Percentiles rank a stretch among this genome's conserved stretches.
Conservation (phyloP, 164 flowering plant genomes). For the Vitis labrusca region DNA sequence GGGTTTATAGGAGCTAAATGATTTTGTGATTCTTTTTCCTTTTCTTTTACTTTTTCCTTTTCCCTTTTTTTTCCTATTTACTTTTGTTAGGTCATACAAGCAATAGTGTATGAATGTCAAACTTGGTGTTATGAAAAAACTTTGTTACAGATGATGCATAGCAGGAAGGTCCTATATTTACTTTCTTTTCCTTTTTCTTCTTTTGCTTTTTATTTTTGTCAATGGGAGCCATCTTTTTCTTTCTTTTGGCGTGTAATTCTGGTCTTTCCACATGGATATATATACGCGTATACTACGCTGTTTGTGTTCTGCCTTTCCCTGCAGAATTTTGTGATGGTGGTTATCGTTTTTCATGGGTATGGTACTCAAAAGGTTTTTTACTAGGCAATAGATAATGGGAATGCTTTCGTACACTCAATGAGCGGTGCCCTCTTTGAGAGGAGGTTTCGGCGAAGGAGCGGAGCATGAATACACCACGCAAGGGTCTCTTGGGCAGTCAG, state of each 20-base stretch:
- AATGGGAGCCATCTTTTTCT: constrained; percentile 11
- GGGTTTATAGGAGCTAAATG: constrained; percentile 31
- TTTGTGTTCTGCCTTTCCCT: neutral
- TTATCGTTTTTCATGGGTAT: too few relatives aligned
- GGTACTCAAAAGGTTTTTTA: too few relatives aligned
- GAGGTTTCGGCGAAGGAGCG: too few relatives aligned
- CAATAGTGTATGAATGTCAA: constrained; percentile 30
- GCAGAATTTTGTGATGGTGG: too few relatives aligned
- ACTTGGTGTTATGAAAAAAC: constrained; percentile 11
- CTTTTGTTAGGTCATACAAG: constrained; percentile 24
- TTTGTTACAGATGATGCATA: constrained; percentile 24
- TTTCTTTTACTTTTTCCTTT: neutral
- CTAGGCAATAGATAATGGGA: too few relatives aligned
- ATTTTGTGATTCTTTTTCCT: constrained; percentile 20
- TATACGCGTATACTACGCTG: neutral
- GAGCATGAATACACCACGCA: too few relatives aligned
- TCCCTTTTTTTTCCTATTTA: neutral
- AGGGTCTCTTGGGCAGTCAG: too few relatives aligned
- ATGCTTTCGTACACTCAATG: too few relatives aligned
- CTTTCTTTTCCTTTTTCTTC: constrained; percentile 3
- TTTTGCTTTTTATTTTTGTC: constrained; percentile 6
- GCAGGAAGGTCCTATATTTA: constrained; percentile 9
- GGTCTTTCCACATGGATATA: neutral
- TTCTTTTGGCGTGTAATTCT: constrained; percentile 8
- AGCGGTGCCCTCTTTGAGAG: too few relatives aligned